Conservation (phyloP, 169 alveolate species). For the Plasmodium berghei region DNA sequence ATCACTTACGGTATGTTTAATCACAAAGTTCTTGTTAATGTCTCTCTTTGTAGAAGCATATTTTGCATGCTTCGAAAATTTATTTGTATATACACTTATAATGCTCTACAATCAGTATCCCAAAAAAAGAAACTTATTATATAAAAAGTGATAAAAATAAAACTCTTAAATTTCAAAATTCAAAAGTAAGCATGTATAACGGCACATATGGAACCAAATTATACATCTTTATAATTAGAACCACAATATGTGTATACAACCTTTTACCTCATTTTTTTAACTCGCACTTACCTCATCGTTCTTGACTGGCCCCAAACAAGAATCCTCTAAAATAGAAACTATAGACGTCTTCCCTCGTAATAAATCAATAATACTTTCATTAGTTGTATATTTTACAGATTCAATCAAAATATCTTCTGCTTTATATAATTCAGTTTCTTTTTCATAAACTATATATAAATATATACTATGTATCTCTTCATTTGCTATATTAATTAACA, state of each 20-base stretch:
- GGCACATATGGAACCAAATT: neutral
- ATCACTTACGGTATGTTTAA: constrained; percentile 73
- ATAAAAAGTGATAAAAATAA: neutral
- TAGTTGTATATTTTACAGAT: constrained; percentile 69
- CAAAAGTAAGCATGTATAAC: neutral
- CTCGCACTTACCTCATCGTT: constrained; percentile 28
- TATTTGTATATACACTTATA: constrained; percentile 37
- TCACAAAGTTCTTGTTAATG: constrained; percentile 30
- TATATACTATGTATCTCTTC: constrained; percentile 86
- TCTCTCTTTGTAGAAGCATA: constrained; percentile 22
- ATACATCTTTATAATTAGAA: too few relatives aligned
- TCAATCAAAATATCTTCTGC: constrained; percentile 57
- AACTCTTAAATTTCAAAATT: neutral
- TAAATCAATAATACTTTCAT: constrained; percentile 56
- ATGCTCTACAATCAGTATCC: constrained; percentile 8
- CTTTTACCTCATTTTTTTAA: neutral
- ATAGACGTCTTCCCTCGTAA: constrained; percentile 64
- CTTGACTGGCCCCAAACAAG: constrained; percentile 67
- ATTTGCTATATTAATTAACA: constrained; percentile 98
- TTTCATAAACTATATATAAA: constrained; percentile 62
- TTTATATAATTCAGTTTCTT: constrained; percentile 58
- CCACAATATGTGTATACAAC: neutral
- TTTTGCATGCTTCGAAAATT: constrained; percentile 35
- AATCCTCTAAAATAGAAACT: constrained; percentile 67
- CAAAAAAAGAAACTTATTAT: neutral